A percentile compares a stretch with the other conserved stretches of the same genome.
Evolutionary conservation across 2,329 filamentous ascomycete species (phyloP).

Genomic region (Phyllosticta citribraziliensis): DNA sequence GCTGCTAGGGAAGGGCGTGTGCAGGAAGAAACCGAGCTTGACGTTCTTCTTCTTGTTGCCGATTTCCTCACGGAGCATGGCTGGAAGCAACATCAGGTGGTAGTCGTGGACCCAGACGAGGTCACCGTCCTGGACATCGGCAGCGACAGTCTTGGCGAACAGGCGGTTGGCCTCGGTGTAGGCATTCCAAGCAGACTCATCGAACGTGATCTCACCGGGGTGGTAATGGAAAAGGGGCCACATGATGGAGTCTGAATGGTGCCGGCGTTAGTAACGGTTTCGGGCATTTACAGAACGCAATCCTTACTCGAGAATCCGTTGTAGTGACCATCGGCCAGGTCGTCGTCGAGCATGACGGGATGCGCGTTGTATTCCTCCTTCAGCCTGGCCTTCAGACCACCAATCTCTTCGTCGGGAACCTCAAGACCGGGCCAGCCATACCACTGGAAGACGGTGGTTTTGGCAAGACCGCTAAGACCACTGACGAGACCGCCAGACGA

Average conservation of each 20-base stretch:
- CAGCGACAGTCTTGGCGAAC: conserved; percentile 79
- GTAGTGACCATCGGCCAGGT: conserved; percentile 90
- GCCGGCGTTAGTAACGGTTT: conserved; percentile 1
- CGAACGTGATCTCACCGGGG: conserved; percentile 94
- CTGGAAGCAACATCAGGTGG: conserved; percentile 90
- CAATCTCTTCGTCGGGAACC: conserved; percentile 73
- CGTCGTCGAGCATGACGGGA: conserved; percentile 87
- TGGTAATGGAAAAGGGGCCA: conserved; percentile 99
- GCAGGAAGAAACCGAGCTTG: conserved; percentile 96
- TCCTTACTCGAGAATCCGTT: conserved; percentile 89
- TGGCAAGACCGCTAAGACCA: conserved; percentile 80
- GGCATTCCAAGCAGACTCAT: conserved; percentile 86
- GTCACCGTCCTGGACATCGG: conserved; percentile 85
- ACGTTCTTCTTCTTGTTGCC: conserved; percentile 75
- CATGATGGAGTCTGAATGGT: conserved; percentile 73
- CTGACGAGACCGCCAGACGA: conserved; percentile 94
- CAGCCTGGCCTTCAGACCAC: conserved; percentile 63
- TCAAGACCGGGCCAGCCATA: conserved; percentile 96
- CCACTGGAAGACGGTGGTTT: conserved; percentile 93
- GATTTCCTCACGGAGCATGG: conserved; percentile 89
- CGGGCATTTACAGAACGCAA: not conserved
- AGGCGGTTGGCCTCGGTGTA: conserved; percentile 89
- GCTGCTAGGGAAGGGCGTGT: conserved; percentile 92
- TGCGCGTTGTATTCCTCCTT: conserved; percentile 83
- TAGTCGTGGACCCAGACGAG: conserved; percentile 98